Base-by-base conservation (phyloP, 768 basidiomycete genomes). In the Suillus ampliporus region DNA sequence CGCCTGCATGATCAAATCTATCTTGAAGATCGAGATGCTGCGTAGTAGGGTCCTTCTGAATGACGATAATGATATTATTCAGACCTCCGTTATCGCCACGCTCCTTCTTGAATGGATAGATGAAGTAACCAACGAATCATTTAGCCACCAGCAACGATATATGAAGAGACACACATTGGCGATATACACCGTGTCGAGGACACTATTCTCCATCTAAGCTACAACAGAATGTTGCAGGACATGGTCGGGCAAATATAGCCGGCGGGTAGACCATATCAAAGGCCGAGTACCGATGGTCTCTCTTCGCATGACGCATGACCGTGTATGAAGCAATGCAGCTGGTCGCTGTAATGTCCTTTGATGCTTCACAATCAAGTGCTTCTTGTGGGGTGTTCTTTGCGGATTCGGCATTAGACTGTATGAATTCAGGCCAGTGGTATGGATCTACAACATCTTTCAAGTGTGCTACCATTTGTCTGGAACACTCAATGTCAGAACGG, bases 81-180 rank as follows among this genome's bases (percentile, higher is more conserved):
- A 68, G 40, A 11, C 71, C 73, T 1, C 72, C 72, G 21, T 74
- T 71, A 15, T 74, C 71, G 21, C 65, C 66, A 19, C 51, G 60
- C 50, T 74, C 73, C 60, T 74, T 74, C 62, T 74, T 74, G 64
- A 71, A 74, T 15, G 73, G 74, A 46, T 72, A 71, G 46, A 74
- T 69, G 34, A 14, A 38, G 26, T 21, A 35, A 43, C 21, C 14
- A 21, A 21, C 35, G 26, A 1, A 14, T 23, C 10, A 21, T n/a
- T 41, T 43, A 40, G 44, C n/a, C 31, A n/a, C 52, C 58, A 60
- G 26, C 11, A 21, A 53, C 10, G 17, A 10, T 35, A 57, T n/a
- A 38, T 4, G 21, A 28, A 4, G 6, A 23, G 38, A 11, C 68
- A 66, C 41, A 71, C 71, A 28, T 72, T 74, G 13, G 60, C 69